These are phyloP conservation scores for Beauveria pseudobassiana DNA, from an alignment of 2,329 filamentous ascomycete species.

Conservation along the genomic window DNA sequence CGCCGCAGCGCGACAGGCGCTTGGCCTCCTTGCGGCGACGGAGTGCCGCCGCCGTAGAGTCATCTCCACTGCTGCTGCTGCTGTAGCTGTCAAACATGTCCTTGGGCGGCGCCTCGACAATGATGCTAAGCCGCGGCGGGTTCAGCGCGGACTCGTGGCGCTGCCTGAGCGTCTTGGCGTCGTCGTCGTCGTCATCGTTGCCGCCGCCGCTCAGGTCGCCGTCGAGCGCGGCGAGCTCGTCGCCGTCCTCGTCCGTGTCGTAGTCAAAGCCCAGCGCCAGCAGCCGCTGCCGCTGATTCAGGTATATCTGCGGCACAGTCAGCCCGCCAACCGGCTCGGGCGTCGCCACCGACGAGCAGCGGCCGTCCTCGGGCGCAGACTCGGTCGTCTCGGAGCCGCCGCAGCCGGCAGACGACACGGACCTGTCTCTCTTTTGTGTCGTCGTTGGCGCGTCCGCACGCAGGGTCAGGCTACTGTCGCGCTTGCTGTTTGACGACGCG, in stretches of 20 bases:
- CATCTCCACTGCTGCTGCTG: neutral
- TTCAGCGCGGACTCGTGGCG: neutral
- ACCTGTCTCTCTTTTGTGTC: too few relatives aligned
- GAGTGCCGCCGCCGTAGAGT: neutral
- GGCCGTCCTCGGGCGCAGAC: neutral
- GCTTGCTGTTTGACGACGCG: neutral
- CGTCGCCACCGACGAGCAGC: neutral
- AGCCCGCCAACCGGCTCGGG: neutral
- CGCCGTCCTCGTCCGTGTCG: slow-evolving; percentile 8
- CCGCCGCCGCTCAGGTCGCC: neutral
- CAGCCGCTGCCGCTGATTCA: slow-evolving; percentile 5
- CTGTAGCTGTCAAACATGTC: neutral
- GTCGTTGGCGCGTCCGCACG: neutral
- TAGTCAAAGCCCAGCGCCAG: slow-evolving; percentile 12
- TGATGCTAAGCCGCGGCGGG: neutral
- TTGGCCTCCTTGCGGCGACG: slow-evolving; percentile 16
- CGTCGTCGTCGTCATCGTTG: neutral
- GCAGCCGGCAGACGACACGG: too few relatives aligned
- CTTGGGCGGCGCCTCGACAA: neutral
- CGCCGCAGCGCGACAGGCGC: slow-evolving; percentile 9
- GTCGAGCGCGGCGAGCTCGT: neutral
- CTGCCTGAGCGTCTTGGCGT: neutral
- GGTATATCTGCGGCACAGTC: slow-evolving; percentile 3
- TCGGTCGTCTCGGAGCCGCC: neutral
- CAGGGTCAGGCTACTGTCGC: neutral